Percentiles rank a stretch among this genome's conserved stretches.
phyloP scores from a whole-genome alignment of 192 early-diverging fungal genomes.

The Cladochytrium replicatum region DNA sequence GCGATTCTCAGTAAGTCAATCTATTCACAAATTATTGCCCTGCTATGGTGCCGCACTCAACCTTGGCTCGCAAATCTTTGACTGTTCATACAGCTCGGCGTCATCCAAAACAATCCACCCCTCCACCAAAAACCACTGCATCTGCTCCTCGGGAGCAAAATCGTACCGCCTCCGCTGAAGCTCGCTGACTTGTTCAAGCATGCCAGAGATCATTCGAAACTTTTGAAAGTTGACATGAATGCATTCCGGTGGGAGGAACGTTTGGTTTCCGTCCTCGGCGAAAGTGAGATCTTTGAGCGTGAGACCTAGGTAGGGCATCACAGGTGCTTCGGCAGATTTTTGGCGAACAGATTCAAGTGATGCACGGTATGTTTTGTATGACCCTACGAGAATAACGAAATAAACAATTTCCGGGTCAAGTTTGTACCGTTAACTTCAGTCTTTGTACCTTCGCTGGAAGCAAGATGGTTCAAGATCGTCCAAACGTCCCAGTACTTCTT shows the following conservation, averaged over 20 bases:
- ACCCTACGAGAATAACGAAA: slow-evolving; percentile 15
- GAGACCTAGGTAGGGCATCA: slow-evolving; percentile 70
- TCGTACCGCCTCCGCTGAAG: slow-evolving; percentile 21
- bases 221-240: slow-evolving; percentile 34
- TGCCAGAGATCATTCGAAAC: slow-evolving; percentile 26
- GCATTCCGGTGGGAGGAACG: slow-evolving; percentile 30
- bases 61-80: slow-evolving; percentile 18
- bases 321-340: slow-evolving; percentile 37
- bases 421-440: slow-evolving; percentile 36
- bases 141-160: slow-evolving; percentile 15
- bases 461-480: slow-evolving; percentile 44
- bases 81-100: slow-evolving; percentile 28
- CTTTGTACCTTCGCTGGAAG: slow-evolving; percentile 55
- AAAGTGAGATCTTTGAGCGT: slow-evolving; percentile 78
- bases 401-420: too few species aligned
- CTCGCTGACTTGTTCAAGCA: slow-evolving; percentile 15
- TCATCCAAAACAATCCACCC: slow-evolving; percentile 29
- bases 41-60: slow-evolving; percentile 3
- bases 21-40: too few species aligned
- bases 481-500: slow-evolving; percentile 60
- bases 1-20: too few species aligned
- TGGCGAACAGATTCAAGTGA: slow-evolving; percentile 6
- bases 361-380: slow-evolving; percentile 33
- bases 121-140: slow-evolving; percentile 17
- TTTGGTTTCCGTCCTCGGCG: slow-evolving; percentile 72